Evolutionary conservation across 2,329 filamentous ascomycete species (phyloP), one percentile per base, ranked within the genome.

Genomic region (Sporothrix phasma): DNA sequence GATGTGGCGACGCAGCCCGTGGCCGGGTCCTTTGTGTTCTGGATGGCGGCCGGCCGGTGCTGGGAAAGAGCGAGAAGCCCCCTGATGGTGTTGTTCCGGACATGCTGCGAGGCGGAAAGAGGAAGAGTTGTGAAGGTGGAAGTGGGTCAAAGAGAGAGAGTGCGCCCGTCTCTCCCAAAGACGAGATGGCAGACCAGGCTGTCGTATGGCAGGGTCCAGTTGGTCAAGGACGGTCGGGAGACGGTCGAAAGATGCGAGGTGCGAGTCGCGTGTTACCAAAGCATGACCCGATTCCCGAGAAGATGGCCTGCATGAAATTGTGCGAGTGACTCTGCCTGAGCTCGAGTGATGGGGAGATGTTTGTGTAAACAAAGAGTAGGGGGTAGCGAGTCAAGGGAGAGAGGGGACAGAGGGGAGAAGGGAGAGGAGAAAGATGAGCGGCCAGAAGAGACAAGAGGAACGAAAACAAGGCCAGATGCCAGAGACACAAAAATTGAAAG

Each of bases 1-100:
- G 65, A 63, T 74, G 75, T 0, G 77, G 76, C 10, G 76, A 75
- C 6, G 71, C 66, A 3, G 75, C 73, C 65, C 74, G 69, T 62
- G 70, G 68, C 31, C 73, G 73, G n/a, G 77, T 73, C 1, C 74
- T 74, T 58, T 78, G 77, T 66, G 75, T 80, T 67, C 79, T 73
- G 26, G 77, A 75, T 60, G 77, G 75, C 22, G 78, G 75, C 65
- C 76, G 76, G 68, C 73, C 79, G 24, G 81, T 77, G 68, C 76
- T 84, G 31, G 82, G 82, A 69, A 85, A 84, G 66, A 85, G 78
- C 66, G 82, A 84, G 72, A 84, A 83, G 65, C 80, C 79, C 71
- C 78, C 80, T 24, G 76, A 71, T 64, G 74, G 75, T 51, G 70
- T 70, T 59, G 72, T 70, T 59, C 76, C 70, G 37, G 77, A 75